These are phyloP conservation scores for Aspergillus steynii DNA, from an alignment of 495 filamentous ascomycete species.

Conservation along the genomic window DNA sequence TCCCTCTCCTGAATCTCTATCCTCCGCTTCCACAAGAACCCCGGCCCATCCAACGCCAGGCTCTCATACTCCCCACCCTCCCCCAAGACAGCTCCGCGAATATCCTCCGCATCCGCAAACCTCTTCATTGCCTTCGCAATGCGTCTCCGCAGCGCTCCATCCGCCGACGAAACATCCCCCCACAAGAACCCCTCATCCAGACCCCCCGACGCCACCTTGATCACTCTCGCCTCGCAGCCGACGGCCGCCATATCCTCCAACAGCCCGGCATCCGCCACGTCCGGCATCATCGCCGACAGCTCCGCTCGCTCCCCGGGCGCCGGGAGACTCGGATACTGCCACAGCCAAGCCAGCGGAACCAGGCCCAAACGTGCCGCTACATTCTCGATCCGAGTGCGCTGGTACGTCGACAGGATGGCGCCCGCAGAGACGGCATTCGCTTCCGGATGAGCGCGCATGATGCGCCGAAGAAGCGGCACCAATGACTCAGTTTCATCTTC, in stretches of 20 bases:
- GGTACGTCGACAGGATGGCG: conserved; percentile 92
- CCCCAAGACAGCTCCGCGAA: conserved; percentile 70
- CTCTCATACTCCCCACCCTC: conserved; percentile 98
- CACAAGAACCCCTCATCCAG: conserved; percentile 80
- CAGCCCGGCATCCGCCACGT: conserved; percentile 47
- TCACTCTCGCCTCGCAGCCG: conserved; percentile 78
- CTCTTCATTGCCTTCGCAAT: conserved; percentile 64
- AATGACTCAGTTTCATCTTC: conserved; percentile 88
- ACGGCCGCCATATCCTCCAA: conserved; percentile 78
- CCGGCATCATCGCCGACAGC: conserved; percentile 17
- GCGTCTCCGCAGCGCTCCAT: conserved; percentile 46
- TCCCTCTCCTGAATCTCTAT: conserved; percentile 63
- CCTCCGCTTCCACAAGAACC: conserved; percentile 64
- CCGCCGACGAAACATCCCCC: conserved; percentile 66
- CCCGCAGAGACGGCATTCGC: conserved; percentile 86
- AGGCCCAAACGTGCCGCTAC: conserved; percentile 77
- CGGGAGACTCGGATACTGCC: conserved; percentile 82
- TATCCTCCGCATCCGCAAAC: conserved; percentile 59
- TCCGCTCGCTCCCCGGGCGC: conserved; percentile 25
- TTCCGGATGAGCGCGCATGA: conserved; percentile 66
- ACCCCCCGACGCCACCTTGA: conserved; percentile 93
- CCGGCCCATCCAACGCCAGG: conserved; percentile 78
- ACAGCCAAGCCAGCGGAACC: conserved; percentile 79
- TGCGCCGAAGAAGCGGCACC: conserved; percentile 64
- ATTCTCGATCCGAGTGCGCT: conserved; percentile 90